Conservation (phyloP, 1,284 basidiomycete genomes). For the Sporisorium iseilematis-ciliati region DNA sequence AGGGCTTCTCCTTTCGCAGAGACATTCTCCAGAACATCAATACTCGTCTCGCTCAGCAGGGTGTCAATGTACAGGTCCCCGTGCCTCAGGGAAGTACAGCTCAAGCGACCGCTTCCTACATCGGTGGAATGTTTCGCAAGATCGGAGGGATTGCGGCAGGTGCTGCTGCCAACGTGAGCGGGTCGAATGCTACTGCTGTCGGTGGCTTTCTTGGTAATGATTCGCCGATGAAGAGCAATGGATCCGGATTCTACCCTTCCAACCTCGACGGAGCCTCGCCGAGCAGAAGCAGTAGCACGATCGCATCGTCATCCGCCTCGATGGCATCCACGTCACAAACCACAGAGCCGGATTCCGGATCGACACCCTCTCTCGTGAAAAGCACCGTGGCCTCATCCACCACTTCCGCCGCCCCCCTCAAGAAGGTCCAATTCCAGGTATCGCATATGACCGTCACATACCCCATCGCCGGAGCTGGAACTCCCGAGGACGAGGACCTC, state of each 20-base stretch:
- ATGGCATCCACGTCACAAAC: constrained; percentile 12
- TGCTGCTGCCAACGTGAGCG: constrained; percentile 48
- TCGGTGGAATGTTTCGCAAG: constrained; percentile 61
- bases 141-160: constrained; percentile 56
- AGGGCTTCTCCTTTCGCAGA: constrained; percentile 63
- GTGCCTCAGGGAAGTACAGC: constrained; percentile 54
- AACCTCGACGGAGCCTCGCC: background rate
- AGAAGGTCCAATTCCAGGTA: constrained; percentile 66
- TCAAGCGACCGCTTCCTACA: constrained; percentile 50
- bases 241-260: constrained; percentile 1
- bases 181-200: constrained; percentile 22
- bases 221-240: constrained; percentile 18
- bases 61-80: constrained; percentile 66
- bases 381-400: constrained; percentile 33
- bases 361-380: constrained; percentile 19
- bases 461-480: constrained; percentile 58
- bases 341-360: constrained; percentile 16
- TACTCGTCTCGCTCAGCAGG: constrained; percentile 64
- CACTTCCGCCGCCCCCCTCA: constrained; percentile 51
- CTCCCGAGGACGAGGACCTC: constrained; percentile 63
- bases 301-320: constrained; percentile 9
- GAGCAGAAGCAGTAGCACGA: constrained; percentile 17
- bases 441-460: constrained; percentile 66
- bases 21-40: constrained; percentile 66
- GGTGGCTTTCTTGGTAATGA: constrained; percentile 29